Evolutionary conservation across 371 early-diverging fungal genomes (phyloP), one percentile per base, ranked within the genome.

Genomic region (Choanephora cucurbitarum): DNA sequence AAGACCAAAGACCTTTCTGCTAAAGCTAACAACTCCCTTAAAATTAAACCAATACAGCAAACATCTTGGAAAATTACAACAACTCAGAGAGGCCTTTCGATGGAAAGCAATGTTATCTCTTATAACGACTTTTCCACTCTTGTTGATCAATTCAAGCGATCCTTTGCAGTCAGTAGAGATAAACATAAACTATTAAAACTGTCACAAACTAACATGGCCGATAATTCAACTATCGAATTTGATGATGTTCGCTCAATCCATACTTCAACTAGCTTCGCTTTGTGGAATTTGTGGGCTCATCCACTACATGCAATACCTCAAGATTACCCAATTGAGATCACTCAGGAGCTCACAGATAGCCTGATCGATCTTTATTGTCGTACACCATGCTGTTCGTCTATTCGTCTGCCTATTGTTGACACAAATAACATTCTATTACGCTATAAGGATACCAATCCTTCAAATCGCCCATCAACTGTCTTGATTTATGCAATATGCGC

Each of bases 401-500:
- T 66, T 19, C 67, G 77, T 17, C 32, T 77, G 2, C 75, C 77
- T 6, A 63, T 74, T 19, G 57, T 77, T 31, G 63, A 77, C 23
- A 58, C 70, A 5, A 50, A 45, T 3, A 66, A 69, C 10, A 66
- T 77, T 13, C 39, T 69, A 44, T 46, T 32, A 19, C 70, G 75
- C 5, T 72, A 74, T 50, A 50, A 44, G 15, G 48, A 62, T 32
- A 52, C 64, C 7, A 66, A 67, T 49, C 42, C 46, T 3, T 23
- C 22, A 10, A 58, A 66, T 18, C 66, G 55, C 15, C 77, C 77
- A 5, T 56, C 73, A 3, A 55, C 49, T 13, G 58, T 77, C 10
- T 55, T 74, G 8, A 49, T 70, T 8, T 77, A 74, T 56, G 72
- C 77, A 9, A 52, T 77, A 22, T 77, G 77, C 40, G 74, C 75